These are phyloP conservation scores for Penicillium griseofulvum DNA, from an alignment of 2,329 filamentous ascomycete genomes.

Conservation along the genomic window DNA sequence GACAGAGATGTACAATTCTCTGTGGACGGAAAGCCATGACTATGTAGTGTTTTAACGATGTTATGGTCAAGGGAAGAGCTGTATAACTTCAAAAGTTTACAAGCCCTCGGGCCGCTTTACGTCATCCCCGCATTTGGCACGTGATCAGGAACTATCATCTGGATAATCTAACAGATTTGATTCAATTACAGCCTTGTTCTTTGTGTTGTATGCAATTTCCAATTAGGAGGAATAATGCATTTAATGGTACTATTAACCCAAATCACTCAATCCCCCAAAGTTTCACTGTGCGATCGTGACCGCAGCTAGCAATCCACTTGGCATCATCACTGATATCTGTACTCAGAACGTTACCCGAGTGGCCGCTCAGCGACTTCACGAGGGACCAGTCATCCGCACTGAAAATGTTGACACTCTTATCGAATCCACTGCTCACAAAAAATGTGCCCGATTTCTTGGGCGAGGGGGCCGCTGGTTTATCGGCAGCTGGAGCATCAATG, in stretches of 20 bases:
- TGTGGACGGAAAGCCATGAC: constrained; percentile 16
- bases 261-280: constrained; percentile 83
- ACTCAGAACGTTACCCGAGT: constrained; percentile 88
- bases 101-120: constrained; percentile 14
- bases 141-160: constrained; percentile 8
- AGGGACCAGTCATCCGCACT: constrained; percentile 95
- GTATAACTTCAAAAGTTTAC: neutral
- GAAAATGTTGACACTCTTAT: constrained; percentile 92
- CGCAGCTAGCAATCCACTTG: constrained; percentile 90
- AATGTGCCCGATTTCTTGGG: constrained; percentile 90
- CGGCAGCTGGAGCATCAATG: constrained; percentile 24
- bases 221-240: neutral
- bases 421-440: constrained; percentile 86
- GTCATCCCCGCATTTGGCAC: constrained; percentile 21
- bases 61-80: neutral
- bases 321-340: constrained; percentile 84
- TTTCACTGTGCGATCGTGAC: constrained; percentile 93
- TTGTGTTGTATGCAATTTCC: neutral
- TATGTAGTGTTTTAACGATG: neutral
- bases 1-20: constrained; percentile 11
- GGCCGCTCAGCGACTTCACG: constrained; percentile 81
- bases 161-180: neutral
- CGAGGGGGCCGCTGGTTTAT: constrained; percentile 36
- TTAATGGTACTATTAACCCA: too few species aligned
- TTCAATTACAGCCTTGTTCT: neutral